Evolutionary conservation across 2,329 filamentous ascomycete genomes (phyloP).

Genomic region (Botrytis cinerea): DNA sequence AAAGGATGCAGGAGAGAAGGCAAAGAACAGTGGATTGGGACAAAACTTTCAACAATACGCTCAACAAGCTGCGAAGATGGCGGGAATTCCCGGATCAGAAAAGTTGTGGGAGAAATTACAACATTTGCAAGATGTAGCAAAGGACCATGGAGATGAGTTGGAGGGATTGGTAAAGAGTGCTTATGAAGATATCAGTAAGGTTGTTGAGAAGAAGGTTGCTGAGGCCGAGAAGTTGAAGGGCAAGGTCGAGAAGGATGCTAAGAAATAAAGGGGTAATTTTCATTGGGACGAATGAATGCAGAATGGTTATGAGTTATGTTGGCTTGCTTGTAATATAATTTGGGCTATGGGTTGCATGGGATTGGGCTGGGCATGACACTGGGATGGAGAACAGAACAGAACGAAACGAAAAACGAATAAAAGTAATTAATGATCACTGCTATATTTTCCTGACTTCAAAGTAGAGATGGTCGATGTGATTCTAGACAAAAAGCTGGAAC

Average conservation of each 20-base stretch:
- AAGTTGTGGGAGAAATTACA: slow-evolving; percentile 67
- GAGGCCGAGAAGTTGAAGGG: slow-evolving; percentile 61
- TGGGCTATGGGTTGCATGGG: background rate
- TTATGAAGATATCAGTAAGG: slow-evolving; percentile 63
- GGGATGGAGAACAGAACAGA: background rate
- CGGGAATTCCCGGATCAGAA: slow-evolving; percentile 56
- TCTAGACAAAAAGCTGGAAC: background rate
- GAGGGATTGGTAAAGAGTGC: slow-evolving; percentile 70
- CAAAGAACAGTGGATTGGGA: slow-evolving; percentile 51
- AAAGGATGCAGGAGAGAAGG: slow-evolving; percentile 58
- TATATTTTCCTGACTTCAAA: too few species aligned
- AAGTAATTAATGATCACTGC: background rate
- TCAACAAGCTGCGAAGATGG: slow-evolving; percentile 64
- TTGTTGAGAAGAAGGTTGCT: slow-evolving; percentile 60
- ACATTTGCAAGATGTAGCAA: slow-evolving; percentile 63
- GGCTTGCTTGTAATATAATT: background rate
- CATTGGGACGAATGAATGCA: too few species aligned
- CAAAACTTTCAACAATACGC: slow-evolving; percentile 43
- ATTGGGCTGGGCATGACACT: background rate
- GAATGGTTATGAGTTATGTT: background rate
- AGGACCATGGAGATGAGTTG: slow-evolving; percentile 69
- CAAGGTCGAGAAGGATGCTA: slow-evolving; percentile 44
- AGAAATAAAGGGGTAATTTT: slow-evolving; percentile 21
- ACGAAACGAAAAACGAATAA: background rate
- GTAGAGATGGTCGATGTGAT: background rate